These are phyloP conservation scores for Psilocybe subaeruginosa DNA, from an alignment of 768 basidiomycete genomes.

Conservation along the genomic window DNA sequence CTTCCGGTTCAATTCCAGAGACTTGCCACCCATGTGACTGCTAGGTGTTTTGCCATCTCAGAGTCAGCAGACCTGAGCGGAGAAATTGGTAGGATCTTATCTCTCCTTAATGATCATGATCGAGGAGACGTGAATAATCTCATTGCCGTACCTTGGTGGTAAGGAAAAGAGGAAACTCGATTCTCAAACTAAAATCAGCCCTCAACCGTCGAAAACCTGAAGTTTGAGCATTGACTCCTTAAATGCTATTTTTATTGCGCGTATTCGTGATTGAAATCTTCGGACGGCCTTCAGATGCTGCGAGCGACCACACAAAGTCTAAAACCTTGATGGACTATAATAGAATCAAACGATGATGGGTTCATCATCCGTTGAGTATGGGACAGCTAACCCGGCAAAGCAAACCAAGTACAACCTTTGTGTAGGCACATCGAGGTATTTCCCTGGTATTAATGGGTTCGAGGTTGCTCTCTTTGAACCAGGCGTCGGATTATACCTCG, in stretches of 20 bases:
- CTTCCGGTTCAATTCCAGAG: not conserved
- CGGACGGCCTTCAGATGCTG: constrained; percentile 45
- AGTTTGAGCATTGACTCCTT: too few relatives aligned
- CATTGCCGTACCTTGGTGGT: not conserved
- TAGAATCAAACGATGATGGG: not conserved
- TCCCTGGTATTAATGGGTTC: constrained; percentile 69
- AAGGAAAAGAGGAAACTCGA: not conserved
- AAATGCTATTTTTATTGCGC: too few relatives aligned
- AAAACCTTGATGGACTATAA: constrained; percentile 74
- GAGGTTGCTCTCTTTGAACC: constrained; percentile 16
- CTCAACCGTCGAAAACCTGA: not conserved
- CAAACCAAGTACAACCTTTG: constrained; percentile 80
- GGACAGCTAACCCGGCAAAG: constrained; percentile 66
- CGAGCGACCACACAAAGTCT: constrained; percentile 65
- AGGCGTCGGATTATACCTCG: not conserved
- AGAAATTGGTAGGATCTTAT: not conserved
- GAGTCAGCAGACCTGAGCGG: not conserved
- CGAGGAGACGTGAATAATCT: not conserved
- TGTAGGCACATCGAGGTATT: constrained; percentile 73
- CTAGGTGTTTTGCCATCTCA: not conserved
- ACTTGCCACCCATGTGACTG: not conserved
- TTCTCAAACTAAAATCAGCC: not conserved
- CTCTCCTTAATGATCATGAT: not conserved
- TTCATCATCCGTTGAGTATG: not conserved
- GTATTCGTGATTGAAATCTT: too few relatives aligned